These are phyloP conservation scores for Penicillium arizonense DNA, from an alignment of 495 filamentous ascomycete genomes.

Conservation along the genomic window DNA sequence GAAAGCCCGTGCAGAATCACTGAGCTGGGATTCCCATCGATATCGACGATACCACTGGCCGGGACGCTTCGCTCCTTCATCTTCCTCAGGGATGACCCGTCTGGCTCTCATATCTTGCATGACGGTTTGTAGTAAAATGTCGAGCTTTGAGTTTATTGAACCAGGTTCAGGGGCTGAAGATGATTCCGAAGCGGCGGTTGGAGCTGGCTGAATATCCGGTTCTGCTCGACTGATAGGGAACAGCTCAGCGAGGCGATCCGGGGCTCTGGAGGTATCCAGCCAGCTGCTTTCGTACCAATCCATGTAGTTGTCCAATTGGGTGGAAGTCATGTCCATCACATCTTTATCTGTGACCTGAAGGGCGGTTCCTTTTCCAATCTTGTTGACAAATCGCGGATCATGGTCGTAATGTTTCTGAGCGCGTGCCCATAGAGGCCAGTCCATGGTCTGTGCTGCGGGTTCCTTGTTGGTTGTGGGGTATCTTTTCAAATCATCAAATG, in stretches of 20 bases:
- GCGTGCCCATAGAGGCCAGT: constrained; percentile 71
- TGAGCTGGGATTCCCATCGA: constrained; percentile 54
- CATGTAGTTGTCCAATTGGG: constrained; percentile 78
- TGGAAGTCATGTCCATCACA: constrained; percentile 62
- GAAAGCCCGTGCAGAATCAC: constrained; percentile 51
- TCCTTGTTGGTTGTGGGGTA: constrained; percentile 56
- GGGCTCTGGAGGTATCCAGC: constrained; percentile 40
- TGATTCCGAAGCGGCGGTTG: not conserved
- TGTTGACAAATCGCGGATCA: constrained; percentile 20
- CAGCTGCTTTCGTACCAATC: constrained; percentile 84
- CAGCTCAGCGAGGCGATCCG: constrained; percentile 46
- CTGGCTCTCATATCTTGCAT: constrained; percentile 32
- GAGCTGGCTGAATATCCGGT: constrained; percentile 8
- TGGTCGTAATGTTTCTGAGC: constrained; percentile 46
- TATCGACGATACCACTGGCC: constrained; percentile 59
- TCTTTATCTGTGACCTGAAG: constrained; percentile 63
- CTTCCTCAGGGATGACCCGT: constrained; percentile 27
- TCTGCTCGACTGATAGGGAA: constrained; percentile 44
- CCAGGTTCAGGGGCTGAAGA: not conserved
- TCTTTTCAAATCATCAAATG: constrained; percentile 63
- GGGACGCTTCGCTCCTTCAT: constrained; percentile 38
- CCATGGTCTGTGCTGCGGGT: constrained; percentile 57
- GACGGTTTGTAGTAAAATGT: constrained; percentile 35
- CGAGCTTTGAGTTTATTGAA: constrained; percentile 22
- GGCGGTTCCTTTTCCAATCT: constrained; percentile 37